Conservation (phyloP, 192 early-diverging fungal genomes). For the Backusella circina region DNA sequence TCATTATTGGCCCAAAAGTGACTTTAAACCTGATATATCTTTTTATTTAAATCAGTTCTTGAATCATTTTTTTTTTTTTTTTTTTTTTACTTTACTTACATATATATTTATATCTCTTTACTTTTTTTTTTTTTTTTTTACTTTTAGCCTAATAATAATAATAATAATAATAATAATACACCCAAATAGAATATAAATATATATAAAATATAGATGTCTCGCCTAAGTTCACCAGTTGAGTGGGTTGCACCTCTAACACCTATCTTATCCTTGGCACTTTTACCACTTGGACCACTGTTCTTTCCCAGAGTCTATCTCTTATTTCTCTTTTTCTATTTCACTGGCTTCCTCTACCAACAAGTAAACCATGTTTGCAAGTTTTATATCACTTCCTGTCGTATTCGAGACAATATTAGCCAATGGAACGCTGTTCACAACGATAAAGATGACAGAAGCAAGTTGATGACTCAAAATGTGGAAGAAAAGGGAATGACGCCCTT, state of each 20-base stretch:
- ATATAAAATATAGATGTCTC: constrained; percentile 5
- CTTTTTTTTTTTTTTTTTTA: neutral
- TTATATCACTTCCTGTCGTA: constrained; percentile 35
- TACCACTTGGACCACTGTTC: constrained; percentile 43
- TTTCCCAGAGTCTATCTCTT: constrained; percentile 39
- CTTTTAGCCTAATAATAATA: neutral
- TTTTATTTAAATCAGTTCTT: neutral
- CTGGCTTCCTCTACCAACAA: constrained; percentile 39
- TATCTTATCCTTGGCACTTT: constrained; percentile 30
- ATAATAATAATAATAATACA: neutral
- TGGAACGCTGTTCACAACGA: constrained; percentile 26
- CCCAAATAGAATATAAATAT: neutral
- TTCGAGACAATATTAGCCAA: constrained; percentile 35
- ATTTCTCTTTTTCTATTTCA: constrained; percentile 43
- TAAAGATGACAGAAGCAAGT: neutral
- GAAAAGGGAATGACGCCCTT: constrained; percentile 4
- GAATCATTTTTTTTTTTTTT: neutral
- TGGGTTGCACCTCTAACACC: constrained; percentile 42
- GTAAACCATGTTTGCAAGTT: constrained; percentile 50
- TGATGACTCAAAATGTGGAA: constrained; percentile 1
- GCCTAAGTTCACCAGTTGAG: constrained; percentile 31
- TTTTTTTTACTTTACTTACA: neutral
- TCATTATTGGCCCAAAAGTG: neutral
- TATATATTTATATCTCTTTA: neutral
- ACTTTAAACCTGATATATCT: neutral